Conservation (phyloP, 345 rosid genomes). For the Diplotaxis tenuifolia region DNA sequence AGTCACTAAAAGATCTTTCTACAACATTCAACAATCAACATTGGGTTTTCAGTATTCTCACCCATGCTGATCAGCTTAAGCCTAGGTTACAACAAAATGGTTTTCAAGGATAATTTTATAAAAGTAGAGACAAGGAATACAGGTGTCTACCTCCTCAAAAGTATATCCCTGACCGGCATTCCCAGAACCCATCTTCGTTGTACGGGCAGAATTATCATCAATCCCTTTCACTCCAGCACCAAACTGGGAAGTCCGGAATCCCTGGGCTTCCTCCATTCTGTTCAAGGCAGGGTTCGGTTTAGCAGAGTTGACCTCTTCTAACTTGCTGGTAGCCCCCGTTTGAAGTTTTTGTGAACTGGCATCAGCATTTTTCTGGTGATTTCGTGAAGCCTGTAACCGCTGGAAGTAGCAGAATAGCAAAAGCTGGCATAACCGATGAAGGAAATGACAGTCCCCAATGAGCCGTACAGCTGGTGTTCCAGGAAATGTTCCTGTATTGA, state of each 20-base stretch:
- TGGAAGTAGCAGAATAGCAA: conserved; percentile 92
- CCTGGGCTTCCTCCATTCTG: conserved; percentile 74
- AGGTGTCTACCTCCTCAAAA: conserved; percentile 77
- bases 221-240: conserved; percentile 70
- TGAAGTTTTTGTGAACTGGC: conserved; percentile 71
- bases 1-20: background rate
- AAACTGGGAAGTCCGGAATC: conserved; percentile 59
- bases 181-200: conserved; percentile 81
- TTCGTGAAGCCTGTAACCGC: conserved; percentile 62
- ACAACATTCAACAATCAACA: conserved; percentile 8
- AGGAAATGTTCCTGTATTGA: conserved; percentile 97
- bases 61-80: conserved; percentile 15
- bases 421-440: conserved; percentile 96
- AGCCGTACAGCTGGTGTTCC: conserved; percentile 99
- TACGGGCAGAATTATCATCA: conserved; percentile 76
- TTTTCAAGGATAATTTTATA: background rate
- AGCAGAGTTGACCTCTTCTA: conserved; percentile 70
- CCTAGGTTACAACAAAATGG: conserved; percentile 8
- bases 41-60: conserved; percentile 15
- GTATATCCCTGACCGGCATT: conserved; percentile 99
- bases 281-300: conserved; percentile 58
- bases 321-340: conserved; percentile 63
- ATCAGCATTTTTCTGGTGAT: conserved; percentile 68
- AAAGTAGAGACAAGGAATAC: background rate
- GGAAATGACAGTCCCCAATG: conserved; percentile 99